Evolutionary conservation across 2,329 filamentous ascomycete species (phyloP).

Genomic region (Fusarium robinianum): DNA sequence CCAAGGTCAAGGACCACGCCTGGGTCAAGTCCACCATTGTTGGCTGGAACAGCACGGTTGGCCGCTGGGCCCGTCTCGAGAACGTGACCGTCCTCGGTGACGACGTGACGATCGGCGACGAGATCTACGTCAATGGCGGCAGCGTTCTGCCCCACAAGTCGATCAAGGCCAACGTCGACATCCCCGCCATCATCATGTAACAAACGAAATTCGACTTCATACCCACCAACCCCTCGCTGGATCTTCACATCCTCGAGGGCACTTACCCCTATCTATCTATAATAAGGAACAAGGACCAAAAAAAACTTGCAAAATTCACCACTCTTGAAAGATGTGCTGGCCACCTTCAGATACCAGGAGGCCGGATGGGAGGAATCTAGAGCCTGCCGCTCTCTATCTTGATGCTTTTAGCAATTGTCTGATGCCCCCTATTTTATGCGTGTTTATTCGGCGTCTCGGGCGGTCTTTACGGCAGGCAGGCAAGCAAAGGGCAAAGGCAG

Average conservation of each 20-base stretch:
- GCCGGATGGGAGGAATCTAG: conserved; percentile 23
- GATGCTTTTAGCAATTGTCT: conserved; percentile 36
- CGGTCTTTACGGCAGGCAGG: conserved; percentile 35
- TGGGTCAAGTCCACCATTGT: conserved; percentile 99
- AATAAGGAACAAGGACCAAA: conserved; percentile 28
- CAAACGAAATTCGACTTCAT: conserved; percentile 35
- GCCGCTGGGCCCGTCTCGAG: conserved; percentile 93
- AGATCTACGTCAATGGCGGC: conserved; percentile 98
- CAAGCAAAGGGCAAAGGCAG: conserved; percentile 16
- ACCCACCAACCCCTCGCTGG: conserved; percentile 16
- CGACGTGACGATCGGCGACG: conserved; percentile 95
- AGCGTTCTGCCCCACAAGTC: conserved; percentile 97
- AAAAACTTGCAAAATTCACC: conserved; percentile 34
- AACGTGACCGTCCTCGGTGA: conserved; percentile 98
- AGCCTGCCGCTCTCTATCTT: conserved; percentile 33
- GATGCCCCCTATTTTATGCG: conserved; percentile 36
- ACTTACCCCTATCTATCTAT: conserved; percentile 16
- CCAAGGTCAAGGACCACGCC: conserved; percentile 97
- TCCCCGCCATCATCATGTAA: conserved; percentile 71
- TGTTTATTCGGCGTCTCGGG: conserved; percentile 39
- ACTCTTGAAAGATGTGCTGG: conserved; percentile 37
- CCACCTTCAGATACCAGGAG: conserved; percentile 32
- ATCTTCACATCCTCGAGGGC: conserved; percentile 29
- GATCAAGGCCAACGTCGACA: conserved; percentile 97
- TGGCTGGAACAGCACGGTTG: conserved; percentile 96